A percentile compares a stretch with the other conserved stretches of the same genome.
These are phyloP conservation scores for Epichloe sp. DNA, from an alignment of 2,329 filamentous ascomycete species.

Conservation along the genomic window DNA sequence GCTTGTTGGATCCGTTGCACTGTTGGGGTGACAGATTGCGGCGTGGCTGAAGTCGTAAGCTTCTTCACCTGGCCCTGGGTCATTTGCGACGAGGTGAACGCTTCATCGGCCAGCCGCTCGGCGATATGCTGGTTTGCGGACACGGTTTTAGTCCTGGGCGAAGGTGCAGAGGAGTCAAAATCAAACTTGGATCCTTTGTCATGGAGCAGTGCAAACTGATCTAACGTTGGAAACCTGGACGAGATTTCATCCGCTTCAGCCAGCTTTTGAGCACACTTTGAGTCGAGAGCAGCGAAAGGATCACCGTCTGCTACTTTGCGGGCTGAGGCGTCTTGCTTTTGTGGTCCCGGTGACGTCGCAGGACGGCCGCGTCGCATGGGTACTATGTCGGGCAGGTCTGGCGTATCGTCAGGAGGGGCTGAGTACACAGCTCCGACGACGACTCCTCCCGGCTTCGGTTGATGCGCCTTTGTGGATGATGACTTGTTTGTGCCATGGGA, in stretches of 20 bases:
- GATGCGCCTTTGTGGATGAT: constrained; percentile 36
- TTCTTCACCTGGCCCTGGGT: constrained; percentile 7
- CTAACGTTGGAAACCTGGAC: constrained; percentile 73
- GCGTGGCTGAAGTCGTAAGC: constrained; percentile 12
- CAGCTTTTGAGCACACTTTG: constrained; percentile 32
- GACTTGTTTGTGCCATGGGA: constrained; percentile 22
- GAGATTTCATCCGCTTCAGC: constrained; percentile 64
- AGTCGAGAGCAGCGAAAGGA: constrained; percentile 83
- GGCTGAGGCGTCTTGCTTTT: constrained; percentile 42
- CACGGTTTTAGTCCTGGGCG: constrained; percentile 34
- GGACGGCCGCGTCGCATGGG: constrained; percentile 83
- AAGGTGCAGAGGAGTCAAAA: constrained; percentile 48
- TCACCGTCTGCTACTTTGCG: constrained; percentile 58
- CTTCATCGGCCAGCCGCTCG: constrained; percentile 71
- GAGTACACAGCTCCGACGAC: constrained; percentile 69
- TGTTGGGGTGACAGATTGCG: constrained; percentile 20
- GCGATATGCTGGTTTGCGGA: constrained; percentile 52
- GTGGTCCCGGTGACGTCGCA: constrained; percentile 25
- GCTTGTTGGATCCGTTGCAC: constrained; percentile 10
- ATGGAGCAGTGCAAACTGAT: constrained; percentile 84
- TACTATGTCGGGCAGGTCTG: constrained; percentile 72
- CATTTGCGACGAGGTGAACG: constrained; percentile 45
- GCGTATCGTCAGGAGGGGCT: constrained; percentile 56
- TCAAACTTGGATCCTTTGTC: constrained; percentile 76
- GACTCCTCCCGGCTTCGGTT: constrained; percentile 39